phyloP scores from a whole-genome alignment of 2,329 filamentous ascomycete genomes.

The Akanthomyces dipterigenus region DNA sequence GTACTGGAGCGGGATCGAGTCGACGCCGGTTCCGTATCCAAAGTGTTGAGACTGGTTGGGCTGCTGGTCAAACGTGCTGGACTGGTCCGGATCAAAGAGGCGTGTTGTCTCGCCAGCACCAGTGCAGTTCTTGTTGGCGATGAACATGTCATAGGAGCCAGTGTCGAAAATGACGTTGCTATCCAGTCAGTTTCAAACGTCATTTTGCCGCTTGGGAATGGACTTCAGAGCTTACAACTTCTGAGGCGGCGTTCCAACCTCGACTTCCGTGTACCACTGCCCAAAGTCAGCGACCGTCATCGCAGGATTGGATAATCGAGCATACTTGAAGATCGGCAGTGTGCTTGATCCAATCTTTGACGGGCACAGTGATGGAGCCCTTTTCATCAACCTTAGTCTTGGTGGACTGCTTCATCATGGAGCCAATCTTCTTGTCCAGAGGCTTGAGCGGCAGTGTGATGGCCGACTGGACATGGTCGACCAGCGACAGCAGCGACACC shows the following conservation, averaged over 20 bases:
- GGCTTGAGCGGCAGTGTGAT: slow-evolving; percentile 9
- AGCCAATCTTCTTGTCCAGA: neutral
- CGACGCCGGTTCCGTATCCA: slow-evolving; percentile 22
- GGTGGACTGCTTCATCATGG: slow-evolving; percentile 2
- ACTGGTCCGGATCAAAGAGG: slow-evolving; percentile 22
- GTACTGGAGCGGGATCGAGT: slow-evolving; percentile 20
- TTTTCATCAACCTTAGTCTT: neutral
- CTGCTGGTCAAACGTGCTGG: slow-evolving; percentile 21
- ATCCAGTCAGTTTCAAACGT: neutral
- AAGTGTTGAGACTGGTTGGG: slow-evolving; percentile 16
- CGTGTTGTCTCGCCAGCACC: slow-evolving; percentile 19
- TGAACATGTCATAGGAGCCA: slow-evolving; percentile 22
- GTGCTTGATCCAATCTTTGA: slow-evolving; percentile 10
- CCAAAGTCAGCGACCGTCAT: neutral
- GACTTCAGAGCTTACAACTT: slow-evolving; percentile 21
- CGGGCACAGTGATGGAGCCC: neutral
- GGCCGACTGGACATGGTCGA: slow-evolving; percentile 7
- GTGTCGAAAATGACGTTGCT: slow-evolving; percentile 29
- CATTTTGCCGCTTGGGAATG: neutral
- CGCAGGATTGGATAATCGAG: neutral
- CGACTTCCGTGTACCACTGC: slow-evolving; percentile 10
- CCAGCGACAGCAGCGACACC: slow-evolving; percentile 8
- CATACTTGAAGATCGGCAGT: slow-evolving; percentile 9
- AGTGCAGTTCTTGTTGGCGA: slow-evolving; percentile 24
- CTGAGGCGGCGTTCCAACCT: slow-evolving; percentile 18